Percentiles rank a stretch among this genome's conserved stretches.
Evolutionary conservation across 2,329 filamentous ascomycete species (phyloP).

Genomic region (Neopestalotiopsis sp.): DNA sequence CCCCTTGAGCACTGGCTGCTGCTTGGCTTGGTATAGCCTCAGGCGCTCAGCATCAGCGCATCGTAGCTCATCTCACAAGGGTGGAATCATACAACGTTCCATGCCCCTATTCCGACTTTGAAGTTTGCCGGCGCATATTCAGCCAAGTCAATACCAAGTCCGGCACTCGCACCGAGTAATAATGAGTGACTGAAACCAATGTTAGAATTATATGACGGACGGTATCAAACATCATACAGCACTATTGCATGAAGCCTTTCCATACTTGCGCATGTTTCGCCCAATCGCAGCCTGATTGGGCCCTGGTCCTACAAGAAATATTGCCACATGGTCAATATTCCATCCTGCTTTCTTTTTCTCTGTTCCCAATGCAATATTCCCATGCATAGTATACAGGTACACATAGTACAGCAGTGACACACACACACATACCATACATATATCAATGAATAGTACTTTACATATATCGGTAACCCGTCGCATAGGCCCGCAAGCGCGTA

Average conservation of each 20-base stretch:
- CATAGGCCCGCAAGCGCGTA: background rate
- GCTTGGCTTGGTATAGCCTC: background rate
- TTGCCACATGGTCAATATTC: constrained; percentile 1
- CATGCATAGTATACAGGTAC: background rate
- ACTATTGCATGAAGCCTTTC: background rate
- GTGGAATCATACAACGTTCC: constrained; percentile 11
- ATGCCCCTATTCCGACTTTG: constrained; percentile 8
- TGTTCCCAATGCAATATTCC: background rate
- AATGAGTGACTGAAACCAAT: no score
- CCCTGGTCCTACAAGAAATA: background rate
- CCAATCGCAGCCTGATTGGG: background rate
- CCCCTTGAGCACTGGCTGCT: background rate
- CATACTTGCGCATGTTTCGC: background rate
- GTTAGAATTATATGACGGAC: no score
- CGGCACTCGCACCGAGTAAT: background rate
- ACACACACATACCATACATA: constrained; percentile 1
- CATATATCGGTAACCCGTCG: background rate
- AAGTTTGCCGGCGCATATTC: background rate
- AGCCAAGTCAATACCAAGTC: background rate
- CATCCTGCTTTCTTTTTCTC: background rate
- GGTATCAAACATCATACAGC: background rate
- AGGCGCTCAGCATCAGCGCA: background rate
- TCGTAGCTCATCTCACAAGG: background rate
- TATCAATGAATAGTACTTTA: background rate
- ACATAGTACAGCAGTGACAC: background rate